Conservation (phyloP, 768 basidiomycete genomes). For the Albatrellus ellisii region DNA sequence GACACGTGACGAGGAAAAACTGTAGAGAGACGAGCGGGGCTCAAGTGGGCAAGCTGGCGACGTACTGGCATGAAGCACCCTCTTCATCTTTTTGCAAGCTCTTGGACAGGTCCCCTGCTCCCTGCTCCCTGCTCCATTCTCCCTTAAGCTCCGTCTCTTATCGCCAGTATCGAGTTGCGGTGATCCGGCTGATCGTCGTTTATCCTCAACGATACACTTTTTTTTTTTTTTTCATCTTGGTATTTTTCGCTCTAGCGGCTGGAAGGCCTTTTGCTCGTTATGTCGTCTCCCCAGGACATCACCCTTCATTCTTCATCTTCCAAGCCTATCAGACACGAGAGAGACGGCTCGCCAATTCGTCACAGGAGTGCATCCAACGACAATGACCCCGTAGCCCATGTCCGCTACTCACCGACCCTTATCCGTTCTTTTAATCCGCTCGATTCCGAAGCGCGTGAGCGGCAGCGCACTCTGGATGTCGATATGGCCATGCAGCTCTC, state of each 20-base stretch:
- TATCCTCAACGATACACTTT: too few species aligned
- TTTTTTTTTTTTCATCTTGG: neutral
- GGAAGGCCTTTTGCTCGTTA: neutral
- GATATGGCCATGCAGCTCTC: conserved; percentile 83
- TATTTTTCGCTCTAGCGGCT: neutral
- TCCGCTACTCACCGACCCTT: conserved; percentile 51
- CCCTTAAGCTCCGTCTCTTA: too few species aligned
- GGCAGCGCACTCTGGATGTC: conserved; percentile 88
- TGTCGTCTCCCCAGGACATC: neutral
- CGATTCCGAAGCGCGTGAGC: conserved; percentile 67
- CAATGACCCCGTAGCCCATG: conserved; percentile 24
- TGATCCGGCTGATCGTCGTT: too few species aligned
- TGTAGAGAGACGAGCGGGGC: too few species aligned
- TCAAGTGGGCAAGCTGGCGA: too few species aligned
- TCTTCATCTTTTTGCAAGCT: too few species aligned
- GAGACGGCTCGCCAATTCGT: conserved; percentile 5
- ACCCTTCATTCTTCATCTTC: conserved; percentile 5
- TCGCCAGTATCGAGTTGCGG: too few species aligned
- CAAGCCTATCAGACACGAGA: neutral
- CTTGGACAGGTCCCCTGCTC: too few species aligned
- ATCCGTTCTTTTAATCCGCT: conserved; percentile 49
- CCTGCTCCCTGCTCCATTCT: too few species aligned
- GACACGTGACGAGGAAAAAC: too few species aligned
- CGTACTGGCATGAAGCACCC: too few species aligned
- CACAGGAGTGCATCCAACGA: conserved; percentile 11